Base-by-base conservation (phyloP, 768 basidiomycete genomes). In the Multifurca ochricompacta region DNA sequence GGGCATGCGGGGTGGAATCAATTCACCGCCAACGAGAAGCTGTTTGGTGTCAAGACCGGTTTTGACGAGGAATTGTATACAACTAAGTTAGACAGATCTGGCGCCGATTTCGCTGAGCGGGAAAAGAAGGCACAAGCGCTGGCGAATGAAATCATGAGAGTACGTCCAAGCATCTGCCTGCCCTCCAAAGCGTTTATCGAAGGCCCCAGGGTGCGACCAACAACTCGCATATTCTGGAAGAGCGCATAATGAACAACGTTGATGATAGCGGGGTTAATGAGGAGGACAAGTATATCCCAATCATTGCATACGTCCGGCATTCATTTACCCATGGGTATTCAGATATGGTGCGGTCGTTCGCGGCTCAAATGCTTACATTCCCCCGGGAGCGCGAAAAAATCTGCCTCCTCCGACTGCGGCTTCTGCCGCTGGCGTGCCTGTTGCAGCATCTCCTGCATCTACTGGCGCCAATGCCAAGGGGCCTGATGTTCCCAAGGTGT, bases 51-150 rank as follows among this genome's bases (percentile, higher is more conserved):
- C 58, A 91, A 77, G 64, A 91, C 92, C 8, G 81, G 80, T 62
- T 99, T 91, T 69, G 86, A 95, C 64, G 96, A 99, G 72, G 89
- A 95, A 53, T 66, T 83, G 31, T 99, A 99, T 68, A 98, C 96
- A 10, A 98, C 95, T 16, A 91, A 83, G 71, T 76, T 99, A 41
- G 91, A 98, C 66, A 81, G 89, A 59, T 79, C 71, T 50, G 86
- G 81, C 6, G 79, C 85, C 19, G 93, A 94, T 68, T 99, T 78
- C 69, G 89, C 86, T 71, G 89, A 92, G 71, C 78, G 82, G 57
- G 94, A 97, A 69, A 79, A 82, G 58, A 82, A 85, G 68, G 96
- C 96, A 4, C 85, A 84, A 65, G 80, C 79, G 61, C 78, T 98
- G 61, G 96, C 95, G 9, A 85, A 83, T 61, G 94, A 98, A 71